Percentiles rank a stretch among this genome's conserved stretches.
phyloP scores from a whole-genome alignment of 495 filamentous ascomycete genomes.

The Penicillium lividum region DNA sequence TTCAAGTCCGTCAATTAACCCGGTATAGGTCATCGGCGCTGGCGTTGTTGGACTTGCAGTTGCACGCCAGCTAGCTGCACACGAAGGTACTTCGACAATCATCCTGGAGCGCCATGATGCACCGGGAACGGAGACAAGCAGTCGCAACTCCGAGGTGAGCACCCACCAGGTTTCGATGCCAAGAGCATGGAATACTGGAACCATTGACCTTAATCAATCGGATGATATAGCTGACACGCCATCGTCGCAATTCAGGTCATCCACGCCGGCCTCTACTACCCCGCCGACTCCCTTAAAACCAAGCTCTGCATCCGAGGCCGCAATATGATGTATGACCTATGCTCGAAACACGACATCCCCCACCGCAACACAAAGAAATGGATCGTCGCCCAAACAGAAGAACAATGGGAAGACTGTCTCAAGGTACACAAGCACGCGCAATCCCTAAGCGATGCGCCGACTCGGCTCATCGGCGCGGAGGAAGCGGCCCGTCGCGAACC shows the following conservation, averaged over 20 bases:
- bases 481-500: slow-evolving; percentile 72
- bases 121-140: slow-evolving; percentile 88
- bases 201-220: not conserved
- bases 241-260: slow-evolving; percentile 64
- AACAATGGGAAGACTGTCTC: slow-evolving; percentile 66
- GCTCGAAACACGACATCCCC: slow-evolving; percentile 63
- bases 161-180: not conserved
- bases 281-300: slow-evolving; percentile 73
- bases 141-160: slow-evolving; percentile 82
- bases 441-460: slow-evolving; percentile 66
- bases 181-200: not conserved
- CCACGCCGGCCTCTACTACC: slow-evolving; percentile 95
- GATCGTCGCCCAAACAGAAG: slow-evolving; percentile 82
- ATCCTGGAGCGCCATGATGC: slow-evolving; percentile 78
- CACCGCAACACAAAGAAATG: slow-evolving; percentile 84
- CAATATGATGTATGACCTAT: slow-evolving; percentile 76
- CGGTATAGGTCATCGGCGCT: slow-evolving; percentile 73
- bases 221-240: not conserved
- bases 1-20: slow-evolving; percentile 11
- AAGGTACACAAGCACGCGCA: slow-evolving; percentile 66
- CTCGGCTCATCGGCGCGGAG: slow-evolving; percentile 60
- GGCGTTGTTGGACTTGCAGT: slow-evolving; percentile 93
- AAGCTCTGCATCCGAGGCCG: slow-evolving; percentile 76
- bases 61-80: slow-evolving; percentile 69
- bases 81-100: slow-evolving; percentile 66